Percentiles rank a stretch among this genome's conserved stretches.
These are phyloP conservation scores for Lipomyces spencermartinsiae DNA, from an alignment of 805 yeast genomes.

Conservation along the genomic window DNA sequence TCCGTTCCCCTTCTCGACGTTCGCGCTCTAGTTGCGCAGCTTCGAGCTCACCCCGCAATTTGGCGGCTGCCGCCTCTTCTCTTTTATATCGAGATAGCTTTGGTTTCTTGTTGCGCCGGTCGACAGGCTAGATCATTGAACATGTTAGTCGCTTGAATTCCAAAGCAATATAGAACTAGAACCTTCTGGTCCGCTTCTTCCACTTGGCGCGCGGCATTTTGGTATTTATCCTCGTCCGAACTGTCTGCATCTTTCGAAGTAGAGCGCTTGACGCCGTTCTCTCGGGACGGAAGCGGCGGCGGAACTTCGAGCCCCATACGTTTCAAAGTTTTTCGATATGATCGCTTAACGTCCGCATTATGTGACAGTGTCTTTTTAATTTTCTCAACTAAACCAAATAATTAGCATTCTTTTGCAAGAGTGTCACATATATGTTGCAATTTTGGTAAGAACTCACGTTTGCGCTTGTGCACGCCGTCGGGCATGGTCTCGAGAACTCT, in stretches of 20 bases:
- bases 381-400: slow-evolving; percentile 22
- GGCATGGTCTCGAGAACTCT: slow-evolving; percentile 33
- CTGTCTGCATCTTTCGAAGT: neutral
- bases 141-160: neutral
- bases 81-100: slow-evolving; percentile 25
- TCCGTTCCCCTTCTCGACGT: slow-evolving; percentile 20
- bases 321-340: slow-evolving; percentile 26
- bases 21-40: slow-evolving; percentile 11
- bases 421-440: neutral
- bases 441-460: slow-evolving; percentile 24
- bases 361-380: slow-evolving; percentile 29
- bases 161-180: neutral
- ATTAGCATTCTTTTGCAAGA: neutral
- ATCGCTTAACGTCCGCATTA: slow-evolving; percentile 32
- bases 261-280: slow-evolving; percentile 1
- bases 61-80: slow-evolving; percentile 27
- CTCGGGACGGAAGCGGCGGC: neutral
- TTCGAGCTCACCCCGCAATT: slow-evolving; percentile 21
- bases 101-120: neutral
- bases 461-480: slow-evolving; percentile 35
- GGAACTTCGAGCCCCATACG: slow-evolving; percentile 30
- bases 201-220: neutral
- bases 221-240: neutral
- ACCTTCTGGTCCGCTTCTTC: neutral
- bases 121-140: neutral